Conservation (phyloP, 495 filamentous ascomycete genomes). For the Aspergillus steynii region DNA sequence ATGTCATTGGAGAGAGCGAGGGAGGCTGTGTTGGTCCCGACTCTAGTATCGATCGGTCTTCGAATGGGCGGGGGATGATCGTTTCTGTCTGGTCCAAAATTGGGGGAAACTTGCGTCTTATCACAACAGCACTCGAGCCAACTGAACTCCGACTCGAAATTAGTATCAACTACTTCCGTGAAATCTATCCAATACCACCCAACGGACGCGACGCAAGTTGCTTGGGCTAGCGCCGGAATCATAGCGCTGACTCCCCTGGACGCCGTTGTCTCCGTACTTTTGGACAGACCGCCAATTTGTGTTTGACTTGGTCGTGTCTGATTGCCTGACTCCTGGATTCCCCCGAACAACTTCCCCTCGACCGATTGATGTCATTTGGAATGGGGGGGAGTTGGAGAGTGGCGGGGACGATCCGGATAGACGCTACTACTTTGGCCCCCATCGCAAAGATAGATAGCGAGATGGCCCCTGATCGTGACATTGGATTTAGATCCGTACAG, state of each 20-base stretch:
- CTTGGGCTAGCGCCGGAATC: not conserved
- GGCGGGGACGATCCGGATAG: not conserved
- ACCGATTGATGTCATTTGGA: not conserved
- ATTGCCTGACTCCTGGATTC: not conserved
- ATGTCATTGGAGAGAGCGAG: not conserved
- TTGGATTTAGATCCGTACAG: not conserved
- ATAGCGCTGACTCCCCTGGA: not conserved
- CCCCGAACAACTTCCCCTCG: not conserved
- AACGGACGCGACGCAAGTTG: not conserved
- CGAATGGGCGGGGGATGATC: not conserved
- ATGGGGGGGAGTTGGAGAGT: not conserved
- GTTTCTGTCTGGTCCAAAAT: not conserved
- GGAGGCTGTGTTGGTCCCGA: not conserved
- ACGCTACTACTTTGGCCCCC: too few relatives aligned
- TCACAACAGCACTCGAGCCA: not conserved
- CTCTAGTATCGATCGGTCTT: not conserved
- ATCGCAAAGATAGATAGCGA: not conserved
- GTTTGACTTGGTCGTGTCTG: not conserved
- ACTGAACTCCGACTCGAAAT: not conserved
- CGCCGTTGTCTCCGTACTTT: not conserved
- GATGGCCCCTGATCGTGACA: not conserved
- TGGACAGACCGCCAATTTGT: not conserved
- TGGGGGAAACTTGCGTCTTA: not conserved
- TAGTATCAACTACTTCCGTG: not conserved
- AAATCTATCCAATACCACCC: not conserved